Evolutionary conservation across 179 eudicot species (phyloP).

Genomic region (Carnegiea gigantea): DNA sequence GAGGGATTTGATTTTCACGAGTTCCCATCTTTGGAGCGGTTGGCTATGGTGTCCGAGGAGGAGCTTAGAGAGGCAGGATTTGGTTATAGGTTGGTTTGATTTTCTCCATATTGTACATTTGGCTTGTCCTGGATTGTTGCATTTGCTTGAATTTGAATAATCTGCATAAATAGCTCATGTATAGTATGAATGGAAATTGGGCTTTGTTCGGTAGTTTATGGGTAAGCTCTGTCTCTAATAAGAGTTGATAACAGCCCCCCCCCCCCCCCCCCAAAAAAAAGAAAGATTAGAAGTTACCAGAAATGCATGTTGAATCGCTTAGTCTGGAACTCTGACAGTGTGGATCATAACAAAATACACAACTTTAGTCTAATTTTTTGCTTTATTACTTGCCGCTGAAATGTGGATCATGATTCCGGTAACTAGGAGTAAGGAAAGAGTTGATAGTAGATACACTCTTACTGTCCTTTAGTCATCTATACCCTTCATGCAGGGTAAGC

Average conservation of each 20-base stretch:
- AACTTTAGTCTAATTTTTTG: no score
- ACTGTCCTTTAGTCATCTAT: not conserved
- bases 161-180: not conserved
- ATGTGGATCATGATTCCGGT: no score
- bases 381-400: no score
- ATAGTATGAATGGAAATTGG: not conserved
- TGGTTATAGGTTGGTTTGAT: conserved; percentile 69
- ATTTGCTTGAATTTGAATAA: not conserved
- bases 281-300: no score
- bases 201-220: not conserved
- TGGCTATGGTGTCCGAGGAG: conserved; percentile 63
- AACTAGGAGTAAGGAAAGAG: not conserved
- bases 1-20: conserved; percentile 63
- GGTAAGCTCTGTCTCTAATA: not conserved
- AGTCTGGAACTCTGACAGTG: no score
- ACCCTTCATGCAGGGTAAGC: not conserved
- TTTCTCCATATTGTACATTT: not conserved
- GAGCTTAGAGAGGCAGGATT: conserved; percentile 89
- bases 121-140: not conserved
- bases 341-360: no score
- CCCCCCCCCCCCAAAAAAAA: no score
- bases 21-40: conserved; percentile 63
- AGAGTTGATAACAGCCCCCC: no score
- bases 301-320: no score
- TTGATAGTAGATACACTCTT: not conserved